These are phyloP conservation scores for Verticillium tricorpus DNA, from an alignment of 2,329 filamentous ascomycete species.

Conservation along the genomic window DNA sequence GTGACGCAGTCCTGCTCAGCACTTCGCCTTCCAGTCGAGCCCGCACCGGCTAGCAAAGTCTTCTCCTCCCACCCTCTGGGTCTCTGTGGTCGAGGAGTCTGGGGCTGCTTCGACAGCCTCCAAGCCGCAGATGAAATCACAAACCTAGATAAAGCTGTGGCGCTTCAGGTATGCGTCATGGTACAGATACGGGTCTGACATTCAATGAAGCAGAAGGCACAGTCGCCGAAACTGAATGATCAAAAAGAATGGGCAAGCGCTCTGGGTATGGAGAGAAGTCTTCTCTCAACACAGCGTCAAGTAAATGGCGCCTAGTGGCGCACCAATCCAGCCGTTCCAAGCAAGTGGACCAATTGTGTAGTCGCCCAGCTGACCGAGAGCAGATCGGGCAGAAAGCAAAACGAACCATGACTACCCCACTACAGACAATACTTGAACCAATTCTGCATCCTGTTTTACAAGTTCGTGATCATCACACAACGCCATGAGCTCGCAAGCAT, in stretches of 20 bases:
- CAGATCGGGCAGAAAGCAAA: too few relatives aligned
- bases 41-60: conserved; percentile 49
- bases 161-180: conserved; percentile 47
- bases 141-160: conserved; percentile 60
- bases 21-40: background rate
- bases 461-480: background rate
- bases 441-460: background rate
- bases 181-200: conserved; percentile 67
- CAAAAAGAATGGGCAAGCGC: background rate
- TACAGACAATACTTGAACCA: background rate
- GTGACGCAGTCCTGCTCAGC: background rate
- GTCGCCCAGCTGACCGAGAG: too few relatives aligned
- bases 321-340: too few relatives aligned
- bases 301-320: too few relatives aligned
- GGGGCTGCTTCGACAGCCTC: conserved; percentile 53
- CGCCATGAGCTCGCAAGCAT: background rate
- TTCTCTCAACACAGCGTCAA: background rate
- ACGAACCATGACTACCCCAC: background rate
- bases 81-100: conserved; percentile 46
- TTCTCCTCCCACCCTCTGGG: conserved; percentile 36
- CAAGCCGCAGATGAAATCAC: conserved; percentile 51
- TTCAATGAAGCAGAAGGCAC: conserved; percentile 10
- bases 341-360: too few relatives aligned
- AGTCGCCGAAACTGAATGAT: too few relatives aligned
- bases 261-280: background rate